Evolutionary conservation across 1,284 basidiomycete genomes (phyloP), one percentile per base, ranked within the genome.

Genomic region (Peniophora sp.): DNA sequence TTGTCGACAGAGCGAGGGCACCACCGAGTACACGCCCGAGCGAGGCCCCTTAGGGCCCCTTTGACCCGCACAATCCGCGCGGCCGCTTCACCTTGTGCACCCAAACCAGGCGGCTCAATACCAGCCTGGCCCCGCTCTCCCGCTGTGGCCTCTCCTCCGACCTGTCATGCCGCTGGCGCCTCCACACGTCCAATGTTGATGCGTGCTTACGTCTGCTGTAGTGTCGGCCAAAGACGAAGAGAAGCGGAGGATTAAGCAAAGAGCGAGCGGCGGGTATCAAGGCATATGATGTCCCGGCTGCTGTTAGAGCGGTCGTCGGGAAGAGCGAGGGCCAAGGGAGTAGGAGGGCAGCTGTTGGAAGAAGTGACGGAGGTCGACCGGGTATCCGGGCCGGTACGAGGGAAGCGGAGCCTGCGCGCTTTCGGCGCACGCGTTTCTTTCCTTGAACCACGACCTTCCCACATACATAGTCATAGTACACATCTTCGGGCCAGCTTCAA

Each of bases 21-120:
- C 83, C 83, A 23, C 79, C 82, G 46, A 89, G 63, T 57, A 77
- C 67, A 19, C 83, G 74, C 1, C 84, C 85, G 1, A 89, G 59
- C 0, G 81, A 79, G 16, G 74, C 71, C 14, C n/a, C n/a, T n/a
- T n/a, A n/a, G n/a, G n/a, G n/a, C n/a, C n/a, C 77, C 73, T 17
- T 77, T 77, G 55, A 80, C 65, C 43, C 75, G 73, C 49, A 85
- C 73, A n/a, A 77, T 74, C 54, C 76, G 74, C 55, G 78, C 78
- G 0, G 79, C 81, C 0, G 70, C 78, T 14, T 64, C 72, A 3
- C 69, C 62, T 38, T 63, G 55, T 53, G 62, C 63, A 38, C 58
- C 58, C 17, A 55, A 54, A n/a, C 53, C 58, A 5, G 53, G 56
- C 39, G n/a, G n/a, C 8, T 9, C 39, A 8, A 16, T 16, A 9